phyloP scores from a whole-genome alignment of 148 eudicot genomes.

The Persicaria tinctoria region DNA sequence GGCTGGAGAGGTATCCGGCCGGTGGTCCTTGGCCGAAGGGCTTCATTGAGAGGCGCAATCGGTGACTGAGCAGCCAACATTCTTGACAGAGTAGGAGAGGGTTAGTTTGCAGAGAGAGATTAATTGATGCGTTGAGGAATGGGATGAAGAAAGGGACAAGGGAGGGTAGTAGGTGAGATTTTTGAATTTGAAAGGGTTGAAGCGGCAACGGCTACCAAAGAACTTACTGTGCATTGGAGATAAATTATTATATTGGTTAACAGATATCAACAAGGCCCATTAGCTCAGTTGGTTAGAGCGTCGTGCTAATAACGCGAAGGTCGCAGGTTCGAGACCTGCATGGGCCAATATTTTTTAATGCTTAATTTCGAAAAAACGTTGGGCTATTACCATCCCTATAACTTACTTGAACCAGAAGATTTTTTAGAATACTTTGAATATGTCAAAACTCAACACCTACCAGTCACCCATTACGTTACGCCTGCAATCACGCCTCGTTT shows the following conservation, averaged over 20 bases:
- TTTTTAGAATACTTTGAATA: too few relatives aligned
- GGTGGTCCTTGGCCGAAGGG: not conserved
- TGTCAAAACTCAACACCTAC: too few relatives aligned
- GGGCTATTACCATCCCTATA: too few relatives aligned
- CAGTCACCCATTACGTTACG: too few relatives aligned
- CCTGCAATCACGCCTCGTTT: too few relatives aligned
- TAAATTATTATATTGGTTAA: not conserved
- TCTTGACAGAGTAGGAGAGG: not conserved
- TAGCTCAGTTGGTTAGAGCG: conserved; percentile 81
- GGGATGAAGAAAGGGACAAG: not conserved
- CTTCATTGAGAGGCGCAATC: not conserved
- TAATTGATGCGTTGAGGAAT: too few relatives aligned
- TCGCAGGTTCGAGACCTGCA: conserved; percentile 93
- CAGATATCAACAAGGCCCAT: conserved; percentile 24
- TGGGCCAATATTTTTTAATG: conserved; percentile 39
- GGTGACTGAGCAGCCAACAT: conserved; percentile 3
- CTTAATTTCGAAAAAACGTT: too few relatives aligned
- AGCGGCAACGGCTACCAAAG: conserved; percentile 3
- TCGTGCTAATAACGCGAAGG: conserved; percentile 97
- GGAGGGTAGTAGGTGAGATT: conserved; percentile 1
- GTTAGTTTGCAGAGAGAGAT: not conserved
- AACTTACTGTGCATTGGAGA: too few relatives aligned
- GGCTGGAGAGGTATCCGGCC: conserved; percentile 1
- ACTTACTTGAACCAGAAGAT: too few relatives aligned
- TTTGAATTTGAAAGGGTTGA: conserved; percentile 3